These are phyloP conservation scores for Macrotyloma uniflorum DNA, from an alignment of 306 rosid genomes.

Conservation along the genomic window DNA sequence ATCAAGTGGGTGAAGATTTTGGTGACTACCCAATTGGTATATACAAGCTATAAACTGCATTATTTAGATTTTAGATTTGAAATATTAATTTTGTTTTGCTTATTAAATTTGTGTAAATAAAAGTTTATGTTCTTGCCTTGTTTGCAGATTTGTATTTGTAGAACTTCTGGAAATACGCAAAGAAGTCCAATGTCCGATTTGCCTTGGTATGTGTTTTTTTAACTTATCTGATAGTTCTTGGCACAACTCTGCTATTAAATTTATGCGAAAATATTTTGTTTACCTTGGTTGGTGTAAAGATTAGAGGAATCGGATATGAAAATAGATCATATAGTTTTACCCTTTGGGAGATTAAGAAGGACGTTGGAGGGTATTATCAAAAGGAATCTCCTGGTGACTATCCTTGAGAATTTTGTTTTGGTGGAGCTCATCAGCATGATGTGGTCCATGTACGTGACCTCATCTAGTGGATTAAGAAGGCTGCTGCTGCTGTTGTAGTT, in stretches of 20 bases:
- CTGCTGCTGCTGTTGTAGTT: neutral
- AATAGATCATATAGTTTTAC: neutral
- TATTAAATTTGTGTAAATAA: constrained; percentile 12
- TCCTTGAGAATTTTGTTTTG: neutral
- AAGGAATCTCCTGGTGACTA: neutral
- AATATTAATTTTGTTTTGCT: constrained; percentile 9
- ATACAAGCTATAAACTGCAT: constrained; percentile 1
- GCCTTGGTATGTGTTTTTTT: constrained; percentile 72
- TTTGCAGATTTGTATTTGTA: constrained; percentile 66
- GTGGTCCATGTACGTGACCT: neutral
- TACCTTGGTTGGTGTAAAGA: neutral
- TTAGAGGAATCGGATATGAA: neutral
- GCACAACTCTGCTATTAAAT: constrained; percentile 9
- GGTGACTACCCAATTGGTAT: neutral
- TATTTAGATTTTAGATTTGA: neutral
- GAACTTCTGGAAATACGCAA: constrained; percentile 72
- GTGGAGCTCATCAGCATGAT: neutral
- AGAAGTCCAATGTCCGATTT: constrained; percentile 96
- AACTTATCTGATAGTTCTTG: constrained; percentile 6
- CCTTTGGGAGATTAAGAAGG: neutral
- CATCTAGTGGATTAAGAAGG: neutral
- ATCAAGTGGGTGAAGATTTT: neutral
- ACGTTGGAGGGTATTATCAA: neutral
- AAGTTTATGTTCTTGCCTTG: constrained; percentile 33
- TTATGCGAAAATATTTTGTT: constrained; percentile 9